Base-by-base conservation (phyloP, 1,284 basidiomycete species). In the Lentinula novae-zelandiae region DNA sequence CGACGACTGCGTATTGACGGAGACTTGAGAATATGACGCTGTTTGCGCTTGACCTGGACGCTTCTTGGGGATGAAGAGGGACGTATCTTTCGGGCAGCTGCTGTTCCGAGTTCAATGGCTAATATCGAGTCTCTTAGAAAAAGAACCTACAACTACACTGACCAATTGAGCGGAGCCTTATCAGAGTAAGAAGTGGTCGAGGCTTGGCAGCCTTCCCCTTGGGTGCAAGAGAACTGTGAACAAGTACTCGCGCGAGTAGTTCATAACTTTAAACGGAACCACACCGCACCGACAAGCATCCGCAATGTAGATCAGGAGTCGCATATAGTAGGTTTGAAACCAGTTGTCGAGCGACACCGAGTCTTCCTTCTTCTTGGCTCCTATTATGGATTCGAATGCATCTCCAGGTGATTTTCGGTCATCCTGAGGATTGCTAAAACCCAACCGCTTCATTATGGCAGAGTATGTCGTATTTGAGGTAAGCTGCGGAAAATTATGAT, bases 381-480 rank as follows among this genome's bases (percentile, higher is more conserved):
- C 70, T 10, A 71, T 63, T 46, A 71, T 67, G 9, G 67, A 63
- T 58, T 71, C 70, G 62, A 71, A 70, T 2, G 68, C 68, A 61
- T 71, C 71, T 6, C 67, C 71, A 48, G 64, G 63, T 13, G 62
- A 61, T 60, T 71, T 73, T 0, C 67, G 61, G 13, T 42, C 51
- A 12, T 65, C 58, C 6, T 42, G 53, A n/a, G 59, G n/a, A 34
- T 62, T 51, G 54, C 60, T 57, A 36, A 63, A 60, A 3, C 69
- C 71, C 33, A 67, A 51, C 55, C 66, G 70, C 15, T 59, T 48
- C 70, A 72, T 70, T 8, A 73, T 58, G 39, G 69, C 68, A 27
- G 69, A 68, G 60, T 70, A 70, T 7, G 69, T 70, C 15, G 67
- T 65, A 60, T 73, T 73, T 36, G 68, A 62, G 9, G 62, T 65